A percentile compares a stretch with the other conserved stretches of the same genome.
Evolutionary conservation across 2,329 filamentous ascomycete genomes (phyloP).

Genomic region (Sporothrix dimorphospora): DNA sequence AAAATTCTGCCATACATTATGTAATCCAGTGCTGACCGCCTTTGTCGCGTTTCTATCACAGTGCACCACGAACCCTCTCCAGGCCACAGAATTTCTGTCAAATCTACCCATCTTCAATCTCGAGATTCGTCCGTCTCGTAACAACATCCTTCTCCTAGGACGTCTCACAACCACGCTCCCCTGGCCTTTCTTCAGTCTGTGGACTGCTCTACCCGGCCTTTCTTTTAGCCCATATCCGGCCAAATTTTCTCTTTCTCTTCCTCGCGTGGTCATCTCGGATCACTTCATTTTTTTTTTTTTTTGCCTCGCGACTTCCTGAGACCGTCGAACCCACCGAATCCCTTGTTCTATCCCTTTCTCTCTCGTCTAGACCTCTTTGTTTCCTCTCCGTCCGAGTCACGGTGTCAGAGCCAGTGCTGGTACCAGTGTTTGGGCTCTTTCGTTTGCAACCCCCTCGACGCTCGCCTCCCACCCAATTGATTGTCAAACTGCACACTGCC

Average conservation of each 20-base stretch:
- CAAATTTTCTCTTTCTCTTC: no score
- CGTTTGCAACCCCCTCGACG: neutral
- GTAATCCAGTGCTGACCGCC: neutral
- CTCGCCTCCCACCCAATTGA: neutral
- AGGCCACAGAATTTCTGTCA: neutral
- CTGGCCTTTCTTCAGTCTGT: no score
- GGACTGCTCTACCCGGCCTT: neutral
- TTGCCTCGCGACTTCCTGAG: neutral
- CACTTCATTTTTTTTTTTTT: neutral
- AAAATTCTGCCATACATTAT: constrained; percentile 4
- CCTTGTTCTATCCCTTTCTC: neutral
- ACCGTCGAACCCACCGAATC: neutral
- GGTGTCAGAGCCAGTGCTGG: constrained; percentile 7
- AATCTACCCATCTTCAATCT: neutral
- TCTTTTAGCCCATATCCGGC: no score
- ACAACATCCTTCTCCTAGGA: neutral
- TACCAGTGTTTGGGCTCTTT: constrained; percentile 6
- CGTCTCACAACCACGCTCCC: no score
- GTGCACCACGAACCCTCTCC: neutral
- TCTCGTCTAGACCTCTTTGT: neutral
- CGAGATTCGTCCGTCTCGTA: neutral
- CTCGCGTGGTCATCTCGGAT: neutral
- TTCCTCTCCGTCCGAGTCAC: neutral
- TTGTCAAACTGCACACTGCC: neutral
- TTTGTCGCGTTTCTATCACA: neutral